phyloP scores from a whole-genome alignment of 768 basidiomycete species.

The Suillus alpinus region DNA sequence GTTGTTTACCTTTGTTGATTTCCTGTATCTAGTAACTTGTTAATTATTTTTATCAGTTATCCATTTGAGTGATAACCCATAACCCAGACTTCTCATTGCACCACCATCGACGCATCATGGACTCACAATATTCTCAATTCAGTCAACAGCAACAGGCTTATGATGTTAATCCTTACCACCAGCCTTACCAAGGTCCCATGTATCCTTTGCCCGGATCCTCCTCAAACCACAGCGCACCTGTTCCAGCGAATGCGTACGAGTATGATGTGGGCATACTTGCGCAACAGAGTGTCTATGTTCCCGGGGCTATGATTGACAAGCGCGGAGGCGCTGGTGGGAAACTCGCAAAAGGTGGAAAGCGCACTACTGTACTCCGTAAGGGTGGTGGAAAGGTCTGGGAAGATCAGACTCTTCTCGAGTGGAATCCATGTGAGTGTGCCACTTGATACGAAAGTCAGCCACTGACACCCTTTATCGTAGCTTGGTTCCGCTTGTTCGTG shows the following conservation, averaged over 20 bases:
- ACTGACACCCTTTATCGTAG: slow-evolving; percentile 37
- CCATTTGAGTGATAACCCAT: background rate
- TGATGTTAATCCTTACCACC: slow-evolving; percentile 80
- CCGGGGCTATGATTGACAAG: slow-evolving; percentile 88
- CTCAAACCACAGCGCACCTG: slow-evolving; percentile 69
- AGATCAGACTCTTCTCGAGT: slow-evolving; percentile 93
- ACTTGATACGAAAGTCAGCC: background rate
- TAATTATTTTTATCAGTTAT: slow-evolving; percentile 5
- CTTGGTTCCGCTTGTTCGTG: slow-evolving; percentile 97
- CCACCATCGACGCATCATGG: slow-evolving; percentile 19
- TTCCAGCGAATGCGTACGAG: slow-evolving; percentile 88
- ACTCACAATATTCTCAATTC: slow-evolving; percentile 43
- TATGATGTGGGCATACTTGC: slow-evolving; percentile 90
- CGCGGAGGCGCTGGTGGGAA: slow-evolving; percentile 83
- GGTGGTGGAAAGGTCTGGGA: slow-evolving; percentile 98
- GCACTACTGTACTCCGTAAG: slow-evolving; percentile 91
- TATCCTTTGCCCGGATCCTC: slow-evolving; percentile 64
- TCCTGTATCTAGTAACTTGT: slow-evolving; percentile 3
- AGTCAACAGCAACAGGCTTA: slow-evolving; percentile 49
- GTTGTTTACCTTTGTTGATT: slow-evolving; percentile 31
- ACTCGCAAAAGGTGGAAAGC: slow-evolving; percentile 85
- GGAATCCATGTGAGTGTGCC: slow-evolving; percentile 83
- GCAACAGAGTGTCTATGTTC: slow-evolving; percentile 90
- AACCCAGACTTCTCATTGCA: background rate
- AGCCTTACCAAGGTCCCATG: slow-evolving; percentile 74